A percentile compares a stretch with the other conserved stretches of the same genome.
phyloP scores from a whole-genome alignment of 2,329 filamentous ascomycete species.

The Teratosphaeria destructans region DNA sequence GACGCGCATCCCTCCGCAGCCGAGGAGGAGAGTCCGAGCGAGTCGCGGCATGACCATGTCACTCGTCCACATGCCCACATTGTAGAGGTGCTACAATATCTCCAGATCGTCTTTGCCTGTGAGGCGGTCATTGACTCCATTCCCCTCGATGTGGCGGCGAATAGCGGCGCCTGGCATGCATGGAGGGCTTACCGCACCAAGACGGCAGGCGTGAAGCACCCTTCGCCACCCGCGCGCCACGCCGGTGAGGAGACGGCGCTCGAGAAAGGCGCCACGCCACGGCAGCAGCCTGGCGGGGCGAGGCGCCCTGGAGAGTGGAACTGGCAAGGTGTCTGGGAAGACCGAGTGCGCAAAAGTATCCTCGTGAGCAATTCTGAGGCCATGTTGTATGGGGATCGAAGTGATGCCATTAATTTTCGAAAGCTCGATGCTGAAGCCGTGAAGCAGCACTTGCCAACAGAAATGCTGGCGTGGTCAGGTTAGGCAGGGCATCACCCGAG shows the following conservation, averaged over 20 bases:
- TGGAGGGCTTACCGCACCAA: slow-evolving; percentile 64
- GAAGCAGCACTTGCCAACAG: slow-evolving; percentile 3
- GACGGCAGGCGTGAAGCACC: slow-evolving; percentile 14
- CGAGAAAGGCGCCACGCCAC: slow-evolving; percentile 14
- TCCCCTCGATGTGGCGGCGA: slow-evolving; percentile 72
- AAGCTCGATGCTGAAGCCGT: slow-evolving; percentile 18
- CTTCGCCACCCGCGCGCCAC: slow-evolving; percentile 6
- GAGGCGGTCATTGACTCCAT: slow-evolving; percentile 67
- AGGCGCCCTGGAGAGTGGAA: slow-evolving; percentile 79
- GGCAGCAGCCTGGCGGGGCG: slow-evolving; percentile 31
- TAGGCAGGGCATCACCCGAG: background rate
- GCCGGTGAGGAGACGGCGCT: background rate
- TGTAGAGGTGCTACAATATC: slow-evolving; percentile 62
- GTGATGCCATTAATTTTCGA: slow-evolving; percentile 48
- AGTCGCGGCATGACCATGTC: background rate
- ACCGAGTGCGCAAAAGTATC: slow-evolving; percentile 71
- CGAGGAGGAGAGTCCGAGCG: background rate
- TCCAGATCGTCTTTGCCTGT: slow-evolving; percentile 72
- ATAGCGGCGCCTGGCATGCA: slow-evolving; percentile 86
- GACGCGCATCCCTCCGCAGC: background rate
- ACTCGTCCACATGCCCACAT: slow-evolving; percentile 16
- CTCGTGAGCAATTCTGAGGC: slow-evolving; percentile 67
- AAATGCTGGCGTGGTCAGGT: background rate
- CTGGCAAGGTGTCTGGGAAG: slow-evolving; percentile 95
- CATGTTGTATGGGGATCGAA: slow-evolving; percentile 59